These are phyloP conservation scores for Houttuynia cordata DNA, from an alignment of 164 flowering plant species.

Conservation along the genomic window DNA sequence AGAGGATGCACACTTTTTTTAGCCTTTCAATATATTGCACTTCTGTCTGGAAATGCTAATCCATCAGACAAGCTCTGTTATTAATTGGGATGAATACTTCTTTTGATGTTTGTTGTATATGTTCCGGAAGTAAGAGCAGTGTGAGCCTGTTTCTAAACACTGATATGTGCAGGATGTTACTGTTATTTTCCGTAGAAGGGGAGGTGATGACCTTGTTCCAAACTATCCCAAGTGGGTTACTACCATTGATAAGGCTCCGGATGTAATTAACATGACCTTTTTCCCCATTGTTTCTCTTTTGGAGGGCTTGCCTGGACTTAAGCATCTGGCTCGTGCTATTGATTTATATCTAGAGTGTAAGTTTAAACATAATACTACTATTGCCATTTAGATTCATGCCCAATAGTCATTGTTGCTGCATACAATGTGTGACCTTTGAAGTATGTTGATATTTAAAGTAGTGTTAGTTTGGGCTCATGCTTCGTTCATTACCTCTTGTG, in stretches of 20 bases:
- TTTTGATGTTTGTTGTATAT: not conserved
- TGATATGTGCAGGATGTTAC: slow-evolving; percentile 74
- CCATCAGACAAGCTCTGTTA: not conserved
- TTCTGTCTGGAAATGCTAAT: no score
- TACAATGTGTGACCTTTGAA: no score
- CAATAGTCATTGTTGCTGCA: no score
- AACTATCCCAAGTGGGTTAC: slow-evolving; percentile 72
- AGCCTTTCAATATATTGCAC: no score
- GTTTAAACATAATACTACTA: slow-evolving; percentile 8
- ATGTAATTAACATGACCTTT: slow-evolving; percentile 88
- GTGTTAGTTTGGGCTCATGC: no score
- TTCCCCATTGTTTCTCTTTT: slow-evolving; percentile 79
- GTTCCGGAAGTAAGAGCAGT: no score
- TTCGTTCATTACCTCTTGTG: no score
- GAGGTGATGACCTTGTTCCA: slow-evolving; percentile 96
- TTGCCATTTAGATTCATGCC: not conserved
- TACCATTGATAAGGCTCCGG: slow-evolving; percentile 68
- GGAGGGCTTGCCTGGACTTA: slow-evolving; percentile 68
- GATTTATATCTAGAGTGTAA: slow-evolving; percentile 88
- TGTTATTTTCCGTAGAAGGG: slow-evolving; percentile 92
- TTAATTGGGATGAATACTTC: not conserved
- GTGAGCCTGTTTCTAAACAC: not conserved
- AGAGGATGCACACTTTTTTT: no score
- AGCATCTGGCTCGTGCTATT: slow-evolving; percentile 82
- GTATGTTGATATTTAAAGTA: no score